Evolutionary conservation across 2,329 filamentous ascomycete genomes (phyloP).

Genomic region (Talaromyces piceae): DNA sequence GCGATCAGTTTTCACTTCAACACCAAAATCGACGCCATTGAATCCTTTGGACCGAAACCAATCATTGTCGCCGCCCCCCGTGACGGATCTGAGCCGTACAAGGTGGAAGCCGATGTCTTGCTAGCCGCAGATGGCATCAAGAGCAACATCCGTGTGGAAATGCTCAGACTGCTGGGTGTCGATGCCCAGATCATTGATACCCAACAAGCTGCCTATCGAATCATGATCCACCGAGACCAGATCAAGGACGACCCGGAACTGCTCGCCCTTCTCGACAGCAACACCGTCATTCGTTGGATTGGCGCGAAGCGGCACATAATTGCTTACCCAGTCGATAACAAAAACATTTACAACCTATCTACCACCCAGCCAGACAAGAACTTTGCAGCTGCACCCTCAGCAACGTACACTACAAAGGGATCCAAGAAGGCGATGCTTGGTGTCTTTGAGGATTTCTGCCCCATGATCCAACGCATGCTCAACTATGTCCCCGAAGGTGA

Average conservation of each 20-base stretch:
- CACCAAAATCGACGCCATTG: constrained; percentile 48
- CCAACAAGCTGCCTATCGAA: constrained; percentile 48
- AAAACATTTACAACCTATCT: constrained; percentile 60
- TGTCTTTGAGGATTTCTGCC: constrained; percentile 55
- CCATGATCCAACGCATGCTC: constrained; percentile 53
- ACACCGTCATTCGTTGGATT: constrained; percentile 56
- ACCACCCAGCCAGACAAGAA: constrained; percentile 55
- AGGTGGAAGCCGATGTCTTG: constrained; percentile 44
- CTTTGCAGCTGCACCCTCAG: constrained; percentile 50
- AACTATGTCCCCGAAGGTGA: constrained; percentile 57
- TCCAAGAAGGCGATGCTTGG: constrained; percentile 54
- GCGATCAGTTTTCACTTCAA: constrained; percentile 64
- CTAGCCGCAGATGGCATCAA: constrained; percentile 51
- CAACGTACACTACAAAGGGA: constrained; percentile 57
- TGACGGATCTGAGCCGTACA: constrained; percentile 44
- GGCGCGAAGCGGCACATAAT: constrained; percentile 61
- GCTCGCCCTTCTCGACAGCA: constrained; percentile 48
- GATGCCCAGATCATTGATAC: constrained; percentile 41
- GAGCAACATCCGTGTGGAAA: constrained; percentile 37
- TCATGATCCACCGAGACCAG: constrained; percentile 44
- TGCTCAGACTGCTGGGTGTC: constrained; percentile 33
- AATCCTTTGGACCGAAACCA: constrained; percentile 53
- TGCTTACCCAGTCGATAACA: constrained; percentile 56
- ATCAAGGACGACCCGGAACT: constrained; percentile 45
- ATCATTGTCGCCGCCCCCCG: constrained; percentile 54